phyloP scores from a whole-genome alignment of 352 stramenopile species.

The Phytophthora cactorum region DNA sequence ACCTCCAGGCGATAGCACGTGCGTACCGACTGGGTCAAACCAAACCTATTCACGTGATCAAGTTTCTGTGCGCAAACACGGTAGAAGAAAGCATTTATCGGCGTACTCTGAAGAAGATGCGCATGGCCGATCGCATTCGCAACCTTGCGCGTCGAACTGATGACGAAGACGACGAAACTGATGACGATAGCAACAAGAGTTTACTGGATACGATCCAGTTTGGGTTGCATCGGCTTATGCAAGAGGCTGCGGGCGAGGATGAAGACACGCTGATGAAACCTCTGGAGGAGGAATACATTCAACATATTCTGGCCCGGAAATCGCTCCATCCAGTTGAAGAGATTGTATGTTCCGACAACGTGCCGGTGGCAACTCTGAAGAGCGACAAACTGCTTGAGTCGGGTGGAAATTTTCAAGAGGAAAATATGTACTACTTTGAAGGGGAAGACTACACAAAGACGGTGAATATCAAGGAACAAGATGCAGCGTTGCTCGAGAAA shows the following conservation, averaged over 20 bases:
- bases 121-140: constrained; percentile 76
- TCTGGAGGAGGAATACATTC: constrained; percentile 65
- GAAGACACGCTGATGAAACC: constrained; percentile 48
- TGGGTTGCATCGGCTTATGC: constrained; percentile 71
- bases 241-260: constrained; percentile 37
- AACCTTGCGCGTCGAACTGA: constrained; percentile 53
- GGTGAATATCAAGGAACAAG: constrained; percentile 41
- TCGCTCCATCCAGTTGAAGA: constrained; percentile 7
- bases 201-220: constrained; percentile 81
- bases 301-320: constrained; percentile 49
- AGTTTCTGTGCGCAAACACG: constrained; percentile 75
- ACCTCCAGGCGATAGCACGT: constrained; percentile 73
- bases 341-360: constrained; percentile 6
- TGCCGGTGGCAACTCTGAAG: constrained; percentile 22
- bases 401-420: constrained; percentile 65
- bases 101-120: constrained; percentile 69
- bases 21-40: constrained; percentile 78
- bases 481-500: constrained; percentile 49
- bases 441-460: constrained; percentile 72
- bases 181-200: constrained; percentile 52
- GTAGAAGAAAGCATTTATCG: constrained; percentile 86
- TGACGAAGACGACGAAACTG: constrained; percentile 32
- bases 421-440: constrained; percentile 90
- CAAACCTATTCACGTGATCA: constrained; percentile 82
- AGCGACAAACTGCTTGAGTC: constrained; percentile 60